These are phyloP conservation scores for Flaveria bidentis DNA, from an alignment of 129 eudicot species.

Conservation along the genomic window DNA sequence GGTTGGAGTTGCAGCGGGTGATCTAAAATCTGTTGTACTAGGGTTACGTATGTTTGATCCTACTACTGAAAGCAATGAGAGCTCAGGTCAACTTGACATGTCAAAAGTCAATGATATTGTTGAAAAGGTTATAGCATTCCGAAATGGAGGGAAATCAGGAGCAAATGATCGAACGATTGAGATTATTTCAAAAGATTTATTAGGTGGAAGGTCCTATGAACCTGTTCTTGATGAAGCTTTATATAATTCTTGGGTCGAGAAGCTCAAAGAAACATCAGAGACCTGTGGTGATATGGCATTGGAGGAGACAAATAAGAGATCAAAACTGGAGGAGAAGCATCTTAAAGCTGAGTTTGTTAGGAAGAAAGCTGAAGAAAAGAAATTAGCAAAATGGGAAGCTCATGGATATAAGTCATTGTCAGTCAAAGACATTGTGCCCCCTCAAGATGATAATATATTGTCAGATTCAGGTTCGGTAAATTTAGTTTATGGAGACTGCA, in stretches of 20 bases:
- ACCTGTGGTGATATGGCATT: constrained; percentile 23
- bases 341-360: constrained; percentile 63
- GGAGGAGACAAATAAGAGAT: constrained; percentile 51
- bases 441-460: constrained; percentile 40
- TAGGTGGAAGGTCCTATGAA: constrained; percentile 46
- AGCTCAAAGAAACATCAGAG: constrained; percentile 65
- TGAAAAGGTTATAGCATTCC: constrained; percentile 62
- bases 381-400: constrained; percentile 82
- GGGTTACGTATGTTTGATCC: constrained; percentile 83
- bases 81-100: constrained; percentile 43
- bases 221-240: constrained; percentile 79
- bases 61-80: constrained; percentile 42
- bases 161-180: constrained; percentile 44
- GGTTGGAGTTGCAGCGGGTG: constrained; percentile 58
- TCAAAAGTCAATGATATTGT: constrained; percentile 54
- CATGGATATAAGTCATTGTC: constrained; percentile 74
- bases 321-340: constrained; percentile 56
- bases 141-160: constrained; percentile 45
- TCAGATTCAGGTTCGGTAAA: constrained; percentile 70
- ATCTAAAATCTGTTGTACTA: constrained; percentile 71
- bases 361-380: constrained; percentile 85
- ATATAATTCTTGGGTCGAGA: constrained; percentile 81
- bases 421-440: constrained; percentile 46
- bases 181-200: constrained; percentile 42
- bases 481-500: constrained; percentile 95